Evolutionary conservation across 2,329 filamentous ascomycete genomes (phyloP), one percentile per base, ranked within the genome.

Genomic region (Fusarium nurragi): DNA sequence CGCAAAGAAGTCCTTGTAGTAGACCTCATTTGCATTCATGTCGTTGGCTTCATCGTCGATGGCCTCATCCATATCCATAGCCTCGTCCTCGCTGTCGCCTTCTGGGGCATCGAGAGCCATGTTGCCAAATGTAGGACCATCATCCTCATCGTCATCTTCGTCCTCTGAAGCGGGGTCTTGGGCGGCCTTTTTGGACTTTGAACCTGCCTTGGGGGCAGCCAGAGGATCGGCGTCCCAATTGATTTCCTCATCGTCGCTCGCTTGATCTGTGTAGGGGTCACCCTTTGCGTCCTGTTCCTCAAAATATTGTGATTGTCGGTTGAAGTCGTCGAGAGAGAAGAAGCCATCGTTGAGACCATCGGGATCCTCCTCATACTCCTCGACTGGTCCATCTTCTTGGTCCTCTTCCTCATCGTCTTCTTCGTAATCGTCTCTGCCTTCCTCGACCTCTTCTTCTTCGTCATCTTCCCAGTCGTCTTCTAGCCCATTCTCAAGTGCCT

Each of bases 281-380:
- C 90, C 93, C 64, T 86, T 84, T 25, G 86, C 86, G 75, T 98
- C 94, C 76, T 93, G 90, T 65, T 92, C 88, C 77, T 99, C 95
- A 45, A 97, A 88, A 74, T 90, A 90, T 72, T 97, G 92, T 3
- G 93, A 92, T 74, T 96, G 92, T 75, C 90, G 92, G 82, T 99
- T 99, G 85, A 99, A 99, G 59, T 96, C 89, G 72, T 98, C 94
- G 71, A 99, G 94, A 16, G 93, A 97, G 80, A 99, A 99, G 80
- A 99, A 99, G 6, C 93, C 94, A 74, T 99, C 95, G 73, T 99
- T 98, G 28, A 99, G 86, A 8, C 93, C 93, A 73, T 95, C 84
- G 5, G 88, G 88, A 72, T 98, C 83, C 5, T 83, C 79, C 12
- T 78, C 78, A 2, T 80, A 81, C 4, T 84, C 83, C 1, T 84